Base-by-base conservation (phyloP, 768 basidiomycete genomes). In the Lactarius hengduanensis region DNA sequence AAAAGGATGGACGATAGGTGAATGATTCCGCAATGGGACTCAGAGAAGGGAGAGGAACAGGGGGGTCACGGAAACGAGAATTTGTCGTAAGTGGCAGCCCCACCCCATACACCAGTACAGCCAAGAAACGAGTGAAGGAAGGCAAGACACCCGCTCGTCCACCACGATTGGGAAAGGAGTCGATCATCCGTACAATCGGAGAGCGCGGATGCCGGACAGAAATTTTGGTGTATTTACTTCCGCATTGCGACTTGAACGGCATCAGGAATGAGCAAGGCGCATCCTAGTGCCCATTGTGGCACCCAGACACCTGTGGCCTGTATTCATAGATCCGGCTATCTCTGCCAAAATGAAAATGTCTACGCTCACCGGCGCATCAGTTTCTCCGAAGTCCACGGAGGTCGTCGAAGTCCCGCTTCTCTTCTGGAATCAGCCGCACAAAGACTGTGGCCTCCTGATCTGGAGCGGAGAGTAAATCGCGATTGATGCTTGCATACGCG, bases 271-370 rank as follows among this genome's bases (percentile, higher is more conserved):
- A n/a, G 45, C 36, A 4, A 22, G 45, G 45, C 45, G 45, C 45
- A 47, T 22, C 10, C 45, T 47, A 47, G 50, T 53, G 50, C 50
- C 50, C 50, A 53, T 13, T 50, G 47, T 50, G 47, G 47, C 47
- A 50, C 50, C 45, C 22, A 26, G 47, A 50, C 47, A 22, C 47
- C n/a, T 22, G 50, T 28, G 50, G 22, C 50, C 50, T 53, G 13
- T 16, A n/a, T 26, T 53, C 50, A 4, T 28, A 50, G 47, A 50
- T 50, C 47, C 22, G n/a, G 6, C 16, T 18, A 41, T 41, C 41
- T 41, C 16, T 38, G 36, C 36, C 16, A 40, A 40, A 40, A 40
- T 40, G 38, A 41, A 41, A 18, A 41, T 18, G 41, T 41, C 41
- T 16, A 41, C 16, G 16, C 38, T 5, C n/a, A n/a, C 18, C 16